Evolutionary conservation across 345 rosid species (phyloP).

Genomic region (Salix brachista): DNA sequence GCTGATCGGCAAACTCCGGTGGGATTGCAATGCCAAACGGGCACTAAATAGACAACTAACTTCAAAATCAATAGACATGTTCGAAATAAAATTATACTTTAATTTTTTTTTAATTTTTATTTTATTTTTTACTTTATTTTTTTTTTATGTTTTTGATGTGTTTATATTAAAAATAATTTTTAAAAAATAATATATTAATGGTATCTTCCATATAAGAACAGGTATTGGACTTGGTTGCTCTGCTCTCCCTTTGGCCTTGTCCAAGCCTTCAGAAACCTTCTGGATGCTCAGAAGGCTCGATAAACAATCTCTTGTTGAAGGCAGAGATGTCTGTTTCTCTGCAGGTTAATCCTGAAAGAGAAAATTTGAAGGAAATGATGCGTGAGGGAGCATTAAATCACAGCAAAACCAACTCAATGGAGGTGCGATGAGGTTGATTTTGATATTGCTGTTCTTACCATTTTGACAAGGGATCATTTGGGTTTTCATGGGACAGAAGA

Average conservation of each 20-base stretch:
- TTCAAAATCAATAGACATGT: too few species aligned
- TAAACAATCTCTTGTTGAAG: conserved; percentile 17
- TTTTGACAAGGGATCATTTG: conserved; percentile 49
- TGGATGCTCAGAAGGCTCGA: conserved; percentile 28
- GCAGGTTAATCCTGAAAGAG: conserved; percentile 37
- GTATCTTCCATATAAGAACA: conserved; percentile 48
- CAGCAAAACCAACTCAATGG: conserved; percentile 38
- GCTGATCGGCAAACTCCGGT: too few species aligned
- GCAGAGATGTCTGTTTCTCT: conserved; percentile 20
- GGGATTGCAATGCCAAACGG: too few species aligned
- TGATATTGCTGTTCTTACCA: conserved; percentile 84
- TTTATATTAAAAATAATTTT: too few species aligned
- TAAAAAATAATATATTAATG: neutral
- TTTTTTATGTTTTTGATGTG: too few species aligned
- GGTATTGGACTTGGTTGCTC: conserved; percentile 67
- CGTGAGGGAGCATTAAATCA: neutral
- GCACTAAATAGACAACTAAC: too few species aligned
- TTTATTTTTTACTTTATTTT: too few species aligned
- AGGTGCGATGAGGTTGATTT: conserved; percentile 78
- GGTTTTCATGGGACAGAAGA: conserved; percentile 71
- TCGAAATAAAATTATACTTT: too few species aligned
- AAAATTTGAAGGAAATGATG: neutral
- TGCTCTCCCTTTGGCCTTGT: conserved; percentile 19
- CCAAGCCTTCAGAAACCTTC: conserved; percentile 20
- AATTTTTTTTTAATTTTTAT: too few species aligned